These are phyloP conservation scores for Phytophthora pisi DNA, from an alignment of 352 stramenopile species.

Conservation along the genomic window DNA sequence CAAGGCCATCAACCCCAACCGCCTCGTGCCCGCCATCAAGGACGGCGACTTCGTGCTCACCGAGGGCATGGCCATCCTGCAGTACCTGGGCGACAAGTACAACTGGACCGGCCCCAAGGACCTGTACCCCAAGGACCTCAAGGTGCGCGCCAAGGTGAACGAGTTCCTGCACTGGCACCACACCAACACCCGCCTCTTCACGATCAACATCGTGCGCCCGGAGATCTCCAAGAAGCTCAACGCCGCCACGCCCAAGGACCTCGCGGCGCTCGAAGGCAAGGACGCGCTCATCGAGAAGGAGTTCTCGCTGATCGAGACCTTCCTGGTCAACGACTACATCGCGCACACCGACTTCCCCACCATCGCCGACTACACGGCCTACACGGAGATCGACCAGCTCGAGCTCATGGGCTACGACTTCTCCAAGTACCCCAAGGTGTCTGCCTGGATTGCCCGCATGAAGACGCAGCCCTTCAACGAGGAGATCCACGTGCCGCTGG, in stretches of 20 bases:
- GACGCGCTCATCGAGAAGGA: conserved; percentile 47
- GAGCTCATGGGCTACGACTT: conserved; percentile 63
- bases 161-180: conserved; percentile 79
- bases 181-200: conserved; percentile 59
- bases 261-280: conserved; percentile 36
- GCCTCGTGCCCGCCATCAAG: conserved; percentile 53
- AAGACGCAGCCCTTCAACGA: conserved; percentile 59
- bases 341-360: conserved; percentile 58
- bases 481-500: conserved; percentile 50
- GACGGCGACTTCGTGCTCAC: conserved; percentile 66
- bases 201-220: conserved; percentile 50
- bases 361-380: conserved; percentile 57
- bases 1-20: conserved; percentile 56
- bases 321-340: conserved; percentile 56
- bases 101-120: conserved; percentile 53
- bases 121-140: conserved; percentile 51
- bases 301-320: conserved; percentile 48
- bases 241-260: conserved; percentile 41
- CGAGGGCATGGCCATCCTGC: conserved; percentile 63
- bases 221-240: conserved; percentile 38
- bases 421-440: conserved; percentile 53
- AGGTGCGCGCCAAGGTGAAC: conserved; percentile 62
- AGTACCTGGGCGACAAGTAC: conserved; percentile 60
- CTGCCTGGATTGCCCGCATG: conserved; percentile 63
- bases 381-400: conserved; percentile 73